Evolutionary conservation across 257 asterid genomes (phyloP), one percentile per base, ranked within the genome.

Genomic region (Pogostemon cablin): DNA sequence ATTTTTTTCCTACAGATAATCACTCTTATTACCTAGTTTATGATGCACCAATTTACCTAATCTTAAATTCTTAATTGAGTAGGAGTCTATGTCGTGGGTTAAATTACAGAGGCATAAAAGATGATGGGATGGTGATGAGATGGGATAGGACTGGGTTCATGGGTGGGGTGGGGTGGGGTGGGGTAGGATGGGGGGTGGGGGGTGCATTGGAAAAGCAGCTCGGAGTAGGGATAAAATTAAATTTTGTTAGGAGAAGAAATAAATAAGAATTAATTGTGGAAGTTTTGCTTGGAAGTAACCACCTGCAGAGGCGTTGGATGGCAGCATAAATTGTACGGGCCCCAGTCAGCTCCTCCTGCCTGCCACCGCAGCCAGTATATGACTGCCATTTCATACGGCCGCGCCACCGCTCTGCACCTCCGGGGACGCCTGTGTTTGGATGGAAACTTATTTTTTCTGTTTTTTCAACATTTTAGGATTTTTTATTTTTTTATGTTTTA

Each of bases 71-170:
- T 61, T n/a, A 48, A 34, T 58, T 56, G 40, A 62, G 2, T 37
- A 76, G 64, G 67, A 9, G 72, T 40, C 76, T 47, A 40, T 7
- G 11, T 17, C 71, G 60, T 65, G 65, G 86, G 79, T 57, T 75
- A 66, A 62, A 43, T n/a, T 3, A 38, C 35, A n/a, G 56, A n/a
- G 75, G 78, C 67, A 54, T 44, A 43, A 42, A 75, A 71, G 83
- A 74, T 75, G 86, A 84, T 73, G 80, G 66, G 86, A 82, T 62
- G 67, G 84, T 70, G 87, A 77, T 48, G 83, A 72, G 83, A 81
- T 64, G 52, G 53, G 75, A 46, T 71, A 67, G 52, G 55, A 37
- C 46, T 2, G 69, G 32, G 58, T 35, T 20, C 8, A 54, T 11
- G 62, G 8, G 9, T 25, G 47, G 34, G 35, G 32, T 34, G n/a